Percentiles rank a stretch among this genome's conserved stretches.
Evolutionary conservation across 257 asterid genomes (phyloP).

Genomic region (Capsicum rhomboideum): DNA sequence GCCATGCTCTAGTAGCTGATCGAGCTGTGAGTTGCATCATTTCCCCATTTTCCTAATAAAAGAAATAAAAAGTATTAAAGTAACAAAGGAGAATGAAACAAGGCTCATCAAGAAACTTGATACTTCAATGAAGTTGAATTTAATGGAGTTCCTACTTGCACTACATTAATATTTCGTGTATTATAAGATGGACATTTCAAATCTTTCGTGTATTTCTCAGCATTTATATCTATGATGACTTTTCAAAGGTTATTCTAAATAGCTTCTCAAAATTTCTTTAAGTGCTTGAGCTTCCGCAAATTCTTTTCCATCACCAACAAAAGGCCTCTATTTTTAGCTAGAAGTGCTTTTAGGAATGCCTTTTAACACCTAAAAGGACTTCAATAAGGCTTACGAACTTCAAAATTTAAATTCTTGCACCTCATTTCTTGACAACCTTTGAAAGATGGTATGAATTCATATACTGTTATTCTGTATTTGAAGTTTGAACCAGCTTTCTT

Average conservation of each 20-base stretch:
- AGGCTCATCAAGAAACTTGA: too few species aligned
- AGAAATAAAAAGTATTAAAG: background rate
- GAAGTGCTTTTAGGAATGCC: background rate
- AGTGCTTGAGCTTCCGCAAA: background rate
- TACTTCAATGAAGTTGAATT: background rate
- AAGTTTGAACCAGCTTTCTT: background rate
- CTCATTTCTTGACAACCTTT: background rate
- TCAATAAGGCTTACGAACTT: background rate
- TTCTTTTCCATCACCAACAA: background rate
- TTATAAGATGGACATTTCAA: background rate
- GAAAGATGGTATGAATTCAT: background rate
- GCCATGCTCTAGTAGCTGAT: too few species aligned
- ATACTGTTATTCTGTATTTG: slow-evolving; percentile 1
- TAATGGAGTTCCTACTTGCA: background rate
- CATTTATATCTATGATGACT: background rate
- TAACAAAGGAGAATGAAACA: background rate
- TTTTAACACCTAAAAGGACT: background rate
- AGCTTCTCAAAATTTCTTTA: background rate
- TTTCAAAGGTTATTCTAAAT: background rate
- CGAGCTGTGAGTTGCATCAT: too few species aligned
- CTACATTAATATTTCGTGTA: background rate
- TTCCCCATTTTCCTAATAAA: too few species aligned
- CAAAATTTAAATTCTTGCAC: background rate
- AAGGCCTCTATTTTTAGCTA: background rate
- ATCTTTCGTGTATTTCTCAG: background rate